These are phyloP conservation scores for Botrytis aclada DNA, from an alignment of 2,329 filamentous ascomycete genomes.

Conservation along the genomic window DNA sequence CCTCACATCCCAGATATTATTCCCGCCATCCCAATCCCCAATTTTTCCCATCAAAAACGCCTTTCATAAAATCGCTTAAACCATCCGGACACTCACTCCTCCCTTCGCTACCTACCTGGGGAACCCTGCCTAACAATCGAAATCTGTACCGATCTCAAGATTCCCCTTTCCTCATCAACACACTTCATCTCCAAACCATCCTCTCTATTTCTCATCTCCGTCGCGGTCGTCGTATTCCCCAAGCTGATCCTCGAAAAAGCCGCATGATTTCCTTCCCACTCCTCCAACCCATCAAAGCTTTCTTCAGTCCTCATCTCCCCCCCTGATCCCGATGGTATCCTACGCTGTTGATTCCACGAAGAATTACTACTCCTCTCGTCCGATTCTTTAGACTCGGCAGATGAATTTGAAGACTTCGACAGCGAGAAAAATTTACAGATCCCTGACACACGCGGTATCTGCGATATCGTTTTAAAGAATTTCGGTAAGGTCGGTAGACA, in stretches of 20 bases:
- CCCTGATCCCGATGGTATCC: neutral
- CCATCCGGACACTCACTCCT: fast-evolving
- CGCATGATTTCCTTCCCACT: neutral
- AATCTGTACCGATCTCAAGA: neutral
- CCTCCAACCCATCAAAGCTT: neutral
- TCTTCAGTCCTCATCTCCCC: neutral
- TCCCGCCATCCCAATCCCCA: neutral
- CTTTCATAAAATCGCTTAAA: neutral
- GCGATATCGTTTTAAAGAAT: neutral
- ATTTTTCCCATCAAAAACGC: neutral
- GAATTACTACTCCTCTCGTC: neutral
- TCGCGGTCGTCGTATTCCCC: neutral
- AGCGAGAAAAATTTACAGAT: neutral
- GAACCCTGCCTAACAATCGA: neutral
- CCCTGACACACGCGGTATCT: neutral
- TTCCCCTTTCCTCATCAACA: neutral
- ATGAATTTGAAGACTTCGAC: neutral
- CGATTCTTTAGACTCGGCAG: neutral
- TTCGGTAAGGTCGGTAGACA: neutral
- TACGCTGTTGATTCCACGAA: neutral
- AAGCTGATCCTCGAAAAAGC: neutral
- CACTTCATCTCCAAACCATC: neutral
- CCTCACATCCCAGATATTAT: neutral
- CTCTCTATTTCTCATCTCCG: neutral
- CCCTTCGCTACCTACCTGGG: neutral